Base-by-base conservation (phyloP, 257 asterid species). In the Solanum etuberosum region DNA sequence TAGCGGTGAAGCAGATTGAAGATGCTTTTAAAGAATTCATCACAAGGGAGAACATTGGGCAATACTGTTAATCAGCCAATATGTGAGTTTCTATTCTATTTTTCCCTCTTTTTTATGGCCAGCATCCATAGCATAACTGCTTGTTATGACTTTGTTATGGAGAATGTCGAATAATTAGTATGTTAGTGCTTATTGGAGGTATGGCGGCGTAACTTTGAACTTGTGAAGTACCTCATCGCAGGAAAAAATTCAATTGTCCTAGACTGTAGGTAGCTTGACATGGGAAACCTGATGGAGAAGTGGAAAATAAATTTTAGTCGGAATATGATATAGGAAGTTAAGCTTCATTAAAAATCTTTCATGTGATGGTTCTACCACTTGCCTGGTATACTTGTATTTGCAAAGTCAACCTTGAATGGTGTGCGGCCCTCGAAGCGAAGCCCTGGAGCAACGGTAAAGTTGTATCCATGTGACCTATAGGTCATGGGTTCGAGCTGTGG, bases 21-120 rank as follows among this genome's bases (percentile, higher is more conserved):
- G 99, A 97, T n/a, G 92, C 98, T 21, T 95, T 97, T 93, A 97
- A 95, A 85, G 99, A 97, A 48, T 97, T 94, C 91, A 95, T 98
- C 11, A 15, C 96, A 25, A 93, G 99, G 89, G 98, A 95, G 63
- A 98, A 97, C 87, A 81, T 94, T 89, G 99, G 51, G 51, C 96
- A 40, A 92, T 95, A 18, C 95, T 97, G 88, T 88, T 97, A 31
- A 94, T 97, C 92, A 97, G 99, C 89, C 98, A 97, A 95, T 95
- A 87, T 76, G 98, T 95, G 91, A 93, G 98, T 85, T 86, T 83
- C 85, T 34, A 71, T 18, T 32, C 43, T 70, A 31, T 70, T 70
- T 32, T 7, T 2, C n/a, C 23, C 77, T 20, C 77, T 70, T 16
- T 21, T 31, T 31, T 70, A 70, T 70, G 42, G 23, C 74, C 46